Base-by-base conservation (phyloP, 2,329 filamentous ascomycete species). In the Monilinia aucupariae region DNA sequence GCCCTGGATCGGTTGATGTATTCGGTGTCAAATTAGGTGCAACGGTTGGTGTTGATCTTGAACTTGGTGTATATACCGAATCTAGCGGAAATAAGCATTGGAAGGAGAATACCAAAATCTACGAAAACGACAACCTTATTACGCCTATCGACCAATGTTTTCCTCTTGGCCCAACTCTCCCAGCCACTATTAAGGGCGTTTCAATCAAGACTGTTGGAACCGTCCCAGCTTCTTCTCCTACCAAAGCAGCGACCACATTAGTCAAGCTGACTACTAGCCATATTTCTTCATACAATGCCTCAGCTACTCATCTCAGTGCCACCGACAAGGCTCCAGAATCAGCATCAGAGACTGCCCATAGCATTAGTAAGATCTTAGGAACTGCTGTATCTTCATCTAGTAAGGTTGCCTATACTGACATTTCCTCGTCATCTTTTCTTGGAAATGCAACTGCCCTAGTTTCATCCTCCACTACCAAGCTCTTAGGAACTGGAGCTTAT, bases 121-220 rank as follows among this genome's bases (percentile, higher is more conserved):
- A 56, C 32, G 6, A 25, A n/a, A 62, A 56, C 17, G 12, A 30
- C 22, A 47, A 48, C 30, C 41, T 62, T 51, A 62, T 62, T 22
- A 62, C 43, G 15, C 60, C 60, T 20, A 48, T 62, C 4, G 32
- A 56, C 20, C 49, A 62, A 41, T 62, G 60, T 62, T 58, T 62
- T 43, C 60, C 60, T n/a, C 43, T 62, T 8, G 60, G 51, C 1
- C 60, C 60, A 49, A 41, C 41, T 56, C 60, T 56, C 25, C 15
- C 43, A 41, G 30, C 43, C 13, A 27, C 15, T 39, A 17, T 34
- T 2, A 52, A 51, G 12, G 30, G 59, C 13, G 50, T 62, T 20
- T n/a, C 59, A 1, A 39, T 62, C 17, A 62, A 62, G 51, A 62
- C 59, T 30, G 51, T 62, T n/a, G 59, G 59, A 17, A 55, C 59